Base-by-base conservation (phyloP, 2,329 filamentous ascomycete species). In the Cytospora leucostoma region DNA sequence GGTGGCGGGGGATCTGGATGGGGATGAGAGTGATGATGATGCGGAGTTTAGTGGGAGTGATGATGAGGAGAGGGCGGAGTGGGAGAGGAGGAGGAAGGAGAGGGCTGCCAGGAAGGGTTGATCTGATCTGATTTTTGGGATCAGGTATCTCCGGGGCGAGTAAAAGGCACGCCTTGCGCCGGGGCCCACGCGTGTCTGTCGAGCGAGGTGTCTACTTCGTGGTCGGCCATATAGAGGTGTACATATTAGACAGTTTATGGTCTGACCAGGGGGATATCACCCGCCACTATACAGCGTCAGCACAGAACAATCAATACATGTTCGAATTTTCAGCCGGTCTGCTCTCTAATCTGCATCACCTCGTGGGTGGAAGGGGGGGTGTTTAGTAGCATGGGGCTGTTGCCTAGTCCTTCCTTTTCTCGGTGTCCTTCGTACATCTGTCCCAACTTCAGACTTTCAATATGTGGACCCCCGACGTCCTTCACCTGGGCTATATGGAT, bases 11-110 rank as follows among this genome's bases (percentile, higher is more conserved):
- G 50, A 34, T 35, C 66, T 62, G 65, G 54, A 64, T 15, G 70
- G 69, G 27, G 61, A 67, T 33, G 67, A 56, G 34, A 56, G 59
- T 56, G 75, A 75, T 21, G 75, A 74, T 3, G 77, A 77, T 4
- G 27, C 27, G 4, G 27, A 27, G 27, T 27, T 27, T 4, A 27
- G 27, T 27, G 27, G 27, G 15, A 74, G 74, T 32, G 83, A 85
- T 65, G 84, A 87, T 11, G 85, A 88, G 65, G 85, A 88, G 74
- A 79, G 85, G 65, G 85, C 82, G 19, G 84, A 85, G 75, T 86
- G 82, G 80, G 84, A 87, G 74, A 76, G 82, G 69, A 78, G 79
- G 71, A 77, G 78, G 70, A 77, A 74, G 72, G 75, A 77, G 69
- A 79, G 74, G 70, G 70, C 71, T 37, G 74, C 74, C 11, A 77